These are phyloP conservation scores for Byssochlamys sp. DNA, from an alignment of 2,329 filamentous ascomycete species.

Conservation along the genomic window DNA sequence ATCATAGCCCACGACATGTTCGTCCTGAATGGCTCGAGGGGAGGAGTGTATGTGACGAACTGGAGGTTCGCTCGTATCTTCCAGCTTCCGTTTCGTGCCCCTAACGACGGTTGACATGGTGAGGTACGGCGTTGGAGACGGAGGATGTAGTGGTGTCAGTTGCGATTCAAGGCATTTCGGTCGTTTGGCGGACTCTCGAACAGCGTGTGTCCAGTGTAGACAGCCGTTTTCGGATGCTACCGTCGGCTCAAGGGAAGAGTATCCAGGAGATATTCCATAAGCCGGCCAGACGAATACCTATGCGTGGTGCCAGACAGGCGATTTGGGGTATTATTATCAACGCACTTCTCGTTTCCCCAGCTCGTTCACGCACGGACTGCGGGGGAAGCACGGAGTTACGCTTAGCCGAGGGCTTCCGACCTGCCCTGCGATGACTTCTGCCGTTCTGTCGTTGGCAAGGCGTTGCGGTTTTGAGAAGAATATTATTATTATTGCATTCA, in stretches of 20 bases:
- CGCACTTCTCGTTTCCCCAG: not conserved
- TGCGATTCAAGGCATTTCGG: not conserved
- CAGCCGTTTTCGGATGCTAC: not conserved
- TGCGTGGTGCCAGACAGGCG: not conserved
- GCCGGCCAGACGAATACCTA: not conserved
- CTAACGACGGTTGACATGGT: conserved; percentile 24
- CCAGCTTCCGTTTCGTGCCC: conserved; percentile 23
- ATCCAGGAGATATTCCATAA: not conserved
- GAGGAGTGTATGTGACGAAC: conserved; percentile 7
- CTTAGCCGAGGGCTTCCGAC: not conserved
- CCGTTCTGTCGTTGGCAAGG: not conserved
- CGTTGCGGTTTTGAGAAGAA: not conserved
- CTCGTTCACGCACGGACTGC: not conserved
- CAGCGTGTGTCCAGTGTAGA: not conserved
- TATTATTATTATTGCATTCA: not conserved
- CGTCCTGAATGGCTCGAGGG: conserved; percentile 7
- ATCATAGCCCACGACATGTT: not conserved
- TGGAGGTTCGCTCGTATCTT: conserved; percentile 14
- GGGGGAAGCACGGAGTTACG: not conserved
- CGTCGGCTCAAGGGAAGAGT: not conserved
- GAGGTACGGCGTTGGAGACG: not conserved
- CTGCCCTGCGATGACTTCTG: not conserved
- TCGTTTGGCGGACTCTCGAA: not conserved
- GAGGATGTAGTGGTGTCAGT: not conserved
- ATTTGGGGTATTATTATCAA: not conserved